Base-by-base conservation (phyloP, 805 yeast species). In the Ogataea naganishii region DNA sequence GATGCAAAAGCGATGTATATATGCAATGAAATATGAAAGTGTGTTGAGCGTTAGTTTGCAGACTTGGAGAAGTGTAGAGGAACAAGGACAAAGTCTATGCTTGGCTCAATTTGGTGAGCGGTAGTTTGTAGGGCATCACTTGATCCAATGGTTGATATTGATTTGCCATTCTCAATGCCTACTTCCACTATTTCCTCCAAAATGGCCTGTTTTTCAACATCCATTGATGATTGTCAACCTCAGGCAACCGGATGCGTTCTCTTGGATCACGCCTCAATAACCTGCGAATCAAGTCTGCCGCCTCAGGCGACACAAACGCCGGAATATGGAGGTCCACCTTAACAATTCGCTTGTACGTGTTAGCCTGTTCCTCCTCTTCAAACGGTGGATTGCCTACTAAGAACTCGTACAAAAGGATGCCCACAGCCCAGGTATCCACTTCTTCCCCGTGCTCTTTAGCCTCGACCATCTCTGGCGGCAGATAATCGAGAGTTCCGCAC, bases 381-480 rank as follows among this genome's bases (percentile, higher is more conserved):
- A 89, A 89, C 0, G 97, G 97, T 0, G 98, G 96, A 27, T 67
- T 64, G 0, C 96, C 97, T 4, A 80, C 86, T 2, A 89, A 56
- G 29, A 92, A 69, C 52, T 89, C 98, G 47, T 80, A 89, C 38
- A 86, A 68, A 21, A 89, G 53, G 2, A 89, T 75, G 0, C 98
- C 98, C 31, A 89, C 60, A 1, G 96, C 84, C 98, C 98, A 89
- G 3, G 80, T 69, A 50, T 89, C 98, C 0, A 85, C 95, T 30
- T 66, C 66, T 31, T 66, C 67, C 43, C 81, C 89, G 44, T 89
- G 92, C 8, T 76, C 81, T 42, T 71, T 75, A 2, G 82, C 76
- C 37, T 80, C 92, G 6, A 89, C 83, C 81, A 92, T 78, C 56
- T 89, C 98, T 6, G 98, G 98, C 0, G 97, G 94, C 11, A 92